Conservation (phyloP, 2,329 filamentous ascomycete species). For the Diaporthe sp. region DNA sequence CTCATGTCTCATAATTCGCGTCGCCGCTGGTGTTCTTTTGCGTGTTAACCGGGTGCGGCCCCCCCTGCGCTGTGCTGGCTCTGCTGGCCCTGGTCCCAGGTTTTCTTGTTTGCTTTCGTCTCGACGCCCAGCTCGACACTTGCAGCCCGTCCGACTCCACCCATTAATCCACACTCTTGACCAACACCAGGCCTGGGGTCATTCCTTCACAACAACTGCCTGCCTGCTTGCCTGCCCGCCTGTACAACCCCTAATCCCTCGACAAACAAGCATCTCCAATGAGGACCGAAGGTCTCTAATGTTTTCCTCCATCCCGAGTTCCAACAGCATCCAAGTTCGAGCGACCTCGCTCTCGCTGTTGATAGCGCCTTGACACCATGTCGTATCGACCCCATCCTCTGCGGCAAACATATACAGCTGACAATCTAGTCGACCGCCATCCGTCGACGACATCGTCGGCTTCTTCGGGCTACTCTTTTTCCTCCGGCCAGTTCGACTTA, state of each 20-base stretch:
- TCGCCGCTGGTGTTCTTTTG: slow-evolving; percentile 5
- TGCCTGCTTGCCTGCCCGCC: slow-evolving; percentile 2
- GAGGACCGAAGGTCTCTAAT: slow-evolving; percentile 31
- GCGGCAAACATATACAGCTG: slow-evolving; percentile 66
- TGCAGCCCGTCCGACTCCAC: slow-evolving; percentile 32
- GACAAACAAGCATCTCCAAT: slow-evolving; percentile 9
- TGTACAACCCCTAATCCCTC: background rate
- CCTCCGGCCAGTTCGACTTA: slow-evolving; percentile 65
- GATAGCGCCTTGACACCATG: slow-evolving; percentile 52
- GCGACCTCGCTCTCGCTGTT: slow-evolving; percentile 35
- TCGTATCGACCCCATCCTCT: slow-evolving; percentile 70
- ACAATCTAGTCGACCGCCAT: slow-evolving; percentile 68
- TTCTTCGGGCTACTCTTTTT: slow-evolving; percentile 75
- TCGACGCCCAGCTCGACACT: slow-evolving; percentile 31
- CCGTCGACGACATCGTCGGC: slow-evolving; percentile 78
- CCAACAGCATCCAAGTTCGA: slow-evolving; percentile 28
- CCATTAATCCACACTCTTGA: slow-evolving; percentile 33
- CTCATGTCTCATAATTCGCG: slow-evolving; percentile 30
- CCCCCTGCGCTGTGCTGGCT: slow-evolving; percentile 13
- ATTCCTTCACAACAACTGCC: slow-evolving; percentile 13
- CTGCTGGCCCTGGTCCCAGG: slow-evolving; percentile 9
- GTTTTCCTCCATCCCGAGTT: slow-evolving; percentile 31
- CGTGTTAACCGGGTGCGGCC: slow-evolving; percentile 30
- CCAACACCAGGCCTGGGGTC: slow-evolving; percentile 33
- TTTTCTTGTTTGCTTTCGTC: slow-evolving; percentile 32